These are phyloP conservation scores for Prunus campanulata DNA, from an alignment of 306 rosid species.

Conservation along the genomic window DNA sequence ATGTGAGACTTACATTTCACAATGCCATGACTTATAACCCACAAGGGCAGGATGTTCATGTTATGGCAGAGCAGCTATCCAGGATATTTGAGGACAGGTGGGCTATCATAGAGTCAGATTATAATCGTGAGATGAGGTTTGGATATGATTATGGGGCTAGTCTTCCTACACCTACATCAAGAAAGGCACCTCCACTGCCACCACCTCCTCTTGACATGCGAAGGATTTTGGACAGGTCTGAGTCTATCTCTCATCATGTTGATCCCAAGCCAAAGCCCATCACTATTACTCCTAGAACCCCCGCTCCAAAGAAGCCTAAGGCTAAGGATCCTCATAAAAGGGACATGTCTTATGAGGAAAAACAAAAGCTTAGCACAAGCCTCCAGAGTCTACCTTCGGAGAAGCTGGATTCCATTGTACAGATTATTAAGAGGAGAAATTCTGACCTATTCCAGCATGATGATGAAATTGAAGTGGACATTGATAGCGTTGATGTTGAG, in stretches of 20 bases:
- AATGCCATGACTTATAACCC: conserved; percentile 97
- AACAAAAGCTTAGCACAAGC: conserved; percentile 79
- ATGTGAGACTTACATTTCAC: conserved; percentile 82
- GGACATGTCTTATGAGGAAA: conserved; percentile 88
- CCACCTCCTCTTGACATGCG: conserved; percentile 83
- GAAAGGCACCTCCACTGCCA: conserved; percentile 54
- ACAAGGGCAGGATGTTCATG: conserved; percentile 88
- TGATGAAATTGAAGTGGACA: conserved; percentile 94
- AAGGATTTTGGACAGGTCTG: conserved; percentile 73
- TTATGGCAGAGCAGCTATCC: conserved; percentile 84
- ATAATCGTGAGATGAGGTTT: conserved; percentile 72
- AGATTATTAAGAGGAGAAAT: conserved; percentile 79
- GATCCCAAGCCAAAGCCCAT: conserved; percentile 46
- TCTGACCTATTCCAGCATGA: conserved; percentile 67
- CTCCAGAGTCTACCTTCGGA: conserved; percentile 83
- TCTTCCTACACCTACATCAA: conserved; percentile 56
- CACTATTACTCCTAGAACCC: conserved; percentile 78
- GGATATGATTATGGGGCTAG: conserved; percentile 48
- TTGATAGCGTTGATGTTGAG: conserved; percentile 86
- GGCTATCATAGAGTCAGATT: conserved; percentile 84
- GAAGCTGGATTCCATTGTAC: conserved; percentile 78
- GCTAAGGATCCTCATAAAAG: conserved; percentile 93
- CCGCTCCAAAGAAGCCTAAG: conserved; percentile 93
- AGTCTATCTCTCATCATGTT: conserved; percentile 45
- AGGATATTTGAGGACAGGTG: conserved; percentile 82